phyloP scores from a whole-genome alignment of 305 asterid species.

The Striga hermonthica region DNA sequence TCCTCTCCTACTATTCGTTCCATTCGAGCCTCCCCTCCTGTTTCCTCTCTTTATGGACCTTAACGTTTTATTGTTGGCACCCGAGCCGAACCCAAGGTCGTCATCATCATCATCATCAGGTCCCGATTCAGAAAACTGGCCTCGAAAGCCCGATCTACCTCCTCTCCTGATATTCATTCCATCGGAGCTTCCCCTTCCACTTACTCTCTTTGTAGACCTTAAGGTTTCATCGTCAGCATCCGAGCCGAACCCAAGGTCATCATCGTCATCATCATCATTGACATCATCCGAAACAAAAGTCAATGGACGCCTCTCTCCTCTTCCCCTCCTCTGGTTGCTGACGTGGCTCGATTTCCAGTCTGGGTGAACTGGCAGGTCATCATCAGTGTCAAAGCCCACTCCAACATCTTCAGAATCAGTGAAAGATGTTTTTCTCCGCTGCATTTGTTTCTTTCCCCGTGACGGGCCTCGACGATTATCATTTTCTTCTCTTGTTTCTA shows the following conservation, averaged over 20 bases:
- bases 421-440: conserved; percentile 30
- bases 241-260: conserved; percentile 29
- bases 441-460: conserved; percentile 31
- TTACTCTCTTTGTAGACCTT: conserved; percentile 31
- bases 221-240: conserved; percentile 42
- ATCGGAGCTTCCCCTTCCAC: conserved; percentile 37
- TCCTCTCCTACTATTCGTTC: conserved; percentile 36
- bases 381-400: conserved; percentile 62
- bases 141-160: conserved; percentile 38
- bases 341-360: conserved; percentile 72
- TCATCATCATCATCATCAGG: conserved; percentile 37
- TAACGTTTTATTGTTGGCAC: too few species aligned
- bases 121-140: conserved; percentile 38
- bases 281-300: conserved; percentile 50
- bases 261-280: conserved; percentile 31
- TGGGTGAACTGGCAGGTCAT: conserved; percentile 76
- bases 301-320: conserved; percentile 39
- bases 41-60: conserved; percentile 40
- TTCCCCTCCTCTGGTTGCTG: conserved; percentile 42
- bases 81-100: conserved; percentile 46
- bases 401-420: conserved; percentile 38
- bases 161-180: conserved; percentile 35
- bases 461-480: conserved; percentile 31
- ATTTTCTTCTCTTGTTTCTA: conserved; percentile 36
- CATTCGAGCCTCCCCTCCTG: conserved; percentile 38